phyloP scores from a whole-genome alignment of 495 filamentous ascomycete genomes.

The Penicillium canescens region DNA sequence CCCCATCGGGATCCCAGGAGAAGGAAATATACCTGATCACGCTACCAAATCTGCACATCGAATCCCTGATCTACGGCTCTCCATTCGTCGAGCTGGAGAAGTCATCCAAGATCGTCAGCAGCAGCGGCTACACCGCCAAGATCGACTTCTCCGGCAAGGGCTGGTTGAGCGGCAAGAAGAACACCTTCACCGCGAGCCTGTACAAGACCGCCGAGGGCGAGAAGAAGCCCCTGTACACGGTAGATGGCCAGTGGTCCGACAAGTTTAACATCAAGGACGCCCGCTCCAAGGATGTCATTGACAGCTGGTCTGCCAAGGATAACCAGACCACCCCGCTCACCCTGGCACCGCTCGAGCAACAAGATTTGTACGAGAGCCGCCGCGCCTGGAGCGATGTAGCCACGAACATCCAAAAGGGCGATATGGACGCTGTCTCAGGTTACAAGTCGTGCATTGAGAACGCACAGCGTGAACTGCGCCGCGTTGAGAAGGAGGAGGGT shows the following conservation, averaged over 20 bases:
- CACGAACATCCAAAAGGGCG: slow-evolving; percentile 70
- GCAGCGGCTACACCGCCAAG: slow-evolving; percentile 84
- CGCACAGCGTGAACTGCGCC: slow-evolving; percentile 81
- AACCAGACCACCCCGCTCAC: slow-evolving; percentile 65
- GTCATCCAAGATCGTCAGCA: slow-evolving; percentile 77
- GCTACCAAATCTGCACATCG: slow-evolving; percentile 88
- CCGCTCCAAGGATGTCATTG: slow-evolving; percentile 67
- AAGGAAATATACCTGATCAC: slow-evolving; percentile 86
- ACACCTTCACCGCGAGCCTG: slow-evolving; percentile 77
- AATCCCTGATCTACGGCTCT: slow-evolving; percentile 86
- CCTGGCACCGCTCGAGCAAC: slow-evolving; percentile 72
- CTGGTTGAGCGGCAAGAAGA: slow-evolving; percentile 94
- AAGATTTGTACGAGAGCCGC: slow-evolving; percentile 85
- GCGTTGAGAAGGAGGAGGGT: slow-evolving; percentile 74
- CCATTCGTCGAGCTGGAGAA: slow-evolving; percentile 90
- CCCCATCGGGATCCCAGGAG: slow-evolving; percentile 53
- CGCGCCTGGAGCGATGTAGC: slow-evolving; percentile 89
- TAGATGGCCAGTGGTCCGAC: slow-evolving; percentile 91
- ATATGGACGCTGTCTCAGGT: slow-evolving; percentile 74
- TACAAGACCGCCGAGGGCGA: slow-evolving; percentile 72
- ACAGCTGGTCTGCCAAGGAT: slow-evolving; percentile 65
- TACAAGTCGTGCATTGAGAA: slow-evolving; percentile 93
- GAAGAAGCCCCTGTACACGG: slow-evolving; percentile 79
- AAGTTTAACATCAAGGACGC: slow-evolving; percentile 75
- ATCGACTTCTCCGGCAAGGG: slow-evolving; percentile 92